Evolutionary conservation across 805 yeast species (phyloP), one percentile per base, ranked within the genome.

Genomic region (Barnettozyma populi): DNA sequence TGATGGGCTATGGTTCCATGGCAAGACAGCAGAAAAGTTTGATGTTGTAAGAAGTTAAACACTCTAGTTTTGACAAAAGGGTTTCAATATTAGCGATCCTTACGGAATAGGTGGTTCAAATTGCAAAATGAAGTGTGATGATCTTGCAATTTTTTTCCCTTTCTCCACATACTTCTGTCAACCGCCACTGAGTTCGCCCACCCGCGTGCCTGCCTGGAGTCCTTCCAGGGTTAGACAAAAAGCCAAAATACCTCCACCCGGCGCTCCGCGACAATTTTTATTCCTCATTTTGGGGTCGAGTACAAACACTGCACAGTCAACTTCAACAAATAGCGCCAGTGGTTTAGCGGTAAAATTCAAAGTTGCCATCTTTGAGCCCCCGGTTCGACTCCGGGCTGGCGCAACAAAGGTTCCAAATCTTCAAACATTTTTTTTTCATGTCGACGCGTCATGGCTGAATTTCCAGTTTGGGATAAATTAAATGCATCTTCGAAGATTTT

Each of bases 311-410:
- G n/a, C n/a, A n/a, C n/a, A n/a, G n/a, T n/a, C n/a, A n/a, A n/a
- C n/a, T n/a, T n/a, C 25, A 37, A 13, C 14, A 37, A 20, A 23
- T 25, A 11, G 48, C 48, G 48, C 48, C 40, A 67, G 73, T 71
- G 74, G 75, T 71, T 71, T 71, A 71, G 75, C 69, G 75, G 75
- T 70, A 71, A 71, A 71, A 71, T 71, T 68, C 72, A 66, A 66
- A 74, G 73, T 71, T 71, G 74, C 75, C 75, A 71, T 71, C 73
- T 73, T 66, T 66, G 72, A 68, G 75, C 74, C 75, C 75, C 75
- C 73, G 75, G 75, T 71, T 71, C 75, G 75, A 71, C 69, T 71
- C 75, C 75, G 74, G 75, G 75, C 73, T 45, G 48, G 48, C 48
- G 48, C 48, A 44, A n/a, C n/a, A n/a, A n/a, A n/a, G n/a, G n/a